Evolutionary conservation across 2,329 filamentous ascomycete species (phyloP), one percentile per base, ranked within the genome.

Genomic region (Penicillium brevicompactum): DNA sequence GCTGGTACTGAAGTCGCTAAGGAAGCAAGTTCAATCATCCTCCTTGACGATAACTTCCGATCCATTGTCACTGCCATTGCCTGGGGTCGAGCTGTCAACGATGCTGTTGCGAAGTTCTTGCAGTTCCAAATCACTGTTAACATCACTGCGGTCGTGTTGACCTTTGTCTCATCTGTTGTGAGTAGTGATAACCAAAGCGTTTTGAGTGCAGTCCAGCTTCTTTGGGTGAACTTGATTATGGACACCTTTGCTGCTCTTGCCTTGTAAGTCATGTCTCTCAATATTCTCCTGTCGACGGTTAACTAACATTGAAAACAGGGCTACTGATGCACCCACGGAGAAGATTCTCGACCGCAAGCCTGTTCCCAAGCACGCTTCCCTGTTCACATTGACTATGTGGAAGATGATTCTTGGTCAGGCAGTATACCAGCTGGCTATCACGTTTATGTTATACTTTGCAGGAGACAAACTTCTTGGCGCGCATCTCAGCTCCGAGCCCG

Each of bases 221-320:
- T 97, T 30, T 97, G 92, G 92, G 91, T 97, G 67, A 97, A 96
- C 68, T 80, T 97, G 66, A 97, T 97, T 76, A 97, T 96, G 92
- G 92, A 97, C 67, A 96, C 92, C 0, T 91, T 97, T 57, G 92
- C 92, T 22, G 92, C 92, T 14, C 81, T 96, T 40, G 92, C 92
- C 8, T 83, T 96, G 59, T 71, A 60, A 63, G 69, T 58, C 18
- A 14, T n/a, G 34, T 30, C 21, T 4, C 18, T 34, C 5, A 24
- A 14, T 8, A 2, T 5, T 31, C 41, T 27, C n/a, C 9, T 11
- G 21, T 51, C 5, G 8, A n/a, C 5, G 2, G 31, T 24, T 32
- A 18, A 45, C 57, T 64, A 54, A 59, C 34, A 18, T 47, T 11
- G 16, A 4, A 32, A 34, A 55, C 55, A 71, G 68, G 50, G 92